Percentiles rank a stretch among this genome's conserved stretches.
These are phyloP conservation scores for Xylaria sp. DNA, from an alignment of 2,329 filamentous ascomycete genomes.

Conservation along the genomic window DNA sequence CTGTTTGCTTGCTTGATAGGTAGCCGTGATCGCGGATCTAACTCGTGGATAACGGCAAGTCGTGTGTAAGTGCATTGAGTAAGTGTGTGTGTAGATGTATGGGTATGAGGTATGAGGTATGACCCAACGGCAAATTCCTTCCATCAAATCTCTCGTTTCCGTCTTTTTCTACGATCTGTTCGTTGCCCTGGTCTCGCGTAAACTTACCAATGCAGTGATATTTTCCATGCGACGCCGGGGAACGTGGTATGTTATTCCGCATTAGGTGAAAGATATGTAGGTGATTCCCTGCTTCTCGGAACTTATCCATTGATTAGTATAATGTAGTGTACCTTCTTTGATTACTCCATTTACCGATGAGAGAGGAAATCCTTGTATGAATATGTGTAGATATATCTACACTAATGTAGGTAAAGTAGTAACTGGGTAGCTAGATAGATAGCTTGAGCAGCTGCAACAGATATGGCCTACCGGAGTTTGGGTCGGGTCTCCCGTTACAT, in stretches of 20 bases:
- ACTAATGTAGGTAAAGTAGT: not conserved
- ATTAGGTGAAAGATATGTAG: conserved; percentile 15
- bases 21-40: not conserved
- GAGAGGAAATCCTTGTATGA: not conserved
- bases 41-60: not conserved
- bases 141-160: not conserved
- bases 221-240: conserved; percentile 1
- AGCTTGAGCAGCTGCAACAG: not conserved
- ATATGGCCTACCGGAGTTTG: not conserved
- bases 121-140: conserved; percentile 29
- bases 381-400: not conserved
- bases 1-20: not conserved
- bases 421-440: not conserved
- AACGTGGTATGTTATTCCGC: conserved; percentile 11
- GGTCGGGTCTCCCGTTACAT: not conserved
- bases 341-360: conserved; percentile 21
- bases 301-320: conserved; percentile 13
- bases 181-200: conserved; percentile 12
- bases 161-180: not conserved
- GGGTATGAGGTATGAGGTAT: not conserved
- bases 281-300: conserved; percentile 24
- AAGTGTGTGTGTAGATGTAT: not conserved
- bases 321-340: not conserved
- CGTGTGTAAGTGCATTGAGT: not conserved
- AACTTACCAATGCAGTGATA: conserved; percentile 1